Conservation (phyloP, 345 rosid species). For the Gossypium longicalyx region DNA sequence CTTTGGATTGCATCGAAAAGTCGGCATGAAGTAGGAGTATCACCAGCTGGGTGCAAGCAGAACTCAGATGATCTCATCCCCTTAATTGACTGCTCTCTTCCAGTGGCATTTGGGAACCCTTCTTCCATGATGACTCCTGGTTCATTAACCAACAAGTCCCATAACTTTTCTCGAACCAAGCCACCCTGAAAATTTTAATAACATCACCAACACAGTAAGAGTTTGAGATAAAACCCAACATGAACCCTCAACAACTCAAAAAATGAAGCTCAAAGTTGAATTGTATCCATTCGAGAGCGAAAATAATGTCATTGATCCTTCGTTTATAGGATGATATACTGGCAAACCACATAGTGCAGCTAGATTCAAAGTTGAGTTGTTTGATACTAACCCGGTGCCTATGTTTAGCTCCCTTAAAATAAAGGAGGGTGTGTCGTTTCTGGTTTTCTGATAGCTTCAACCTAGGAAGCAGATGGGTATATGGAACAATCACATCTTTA, state of each 20-base stretch:
- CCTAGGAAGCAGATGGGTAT: slow-evolving; percentile 78
- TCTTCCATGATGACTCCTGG: slow-evolving; percentile 71
- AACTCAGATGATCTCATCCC: slow-evolving; percentile 92
- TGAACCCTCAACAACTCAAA: slow-evolving; percentile 1
- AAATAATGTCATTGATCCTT: not conserved
- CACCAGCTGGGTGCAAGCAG: slow-evolving; percentile 97
- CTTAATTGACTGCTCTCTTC: slow-evolving; percentile 76
- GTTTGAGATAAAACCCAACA: not conserved
- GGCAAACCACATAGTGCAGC: not conserved
- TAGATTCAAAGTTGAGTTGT: not conserved
- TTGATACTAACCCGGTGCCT: slow-evolving; percentile 62
- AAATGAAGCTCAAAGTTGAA: not conserved
- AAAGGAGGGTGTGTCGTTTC: slow-evolving; percentile 70
- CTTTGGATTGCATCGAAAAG: slow-evolving; percentile 95
- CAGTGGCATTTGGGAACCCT: slow-evolving; percentile 95
- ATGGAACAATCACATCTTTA: slow-evolving; percentile 93
- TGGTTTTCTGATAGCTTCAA: slow-evolving; percentile 50
- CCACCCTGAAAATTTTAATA: slow-evolving; percentile 55
- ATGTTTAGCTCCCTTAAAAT: slow-evolving; percentile 94
- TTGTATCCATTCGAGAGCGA: not conserved
- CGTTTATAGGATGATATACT: not conserved
- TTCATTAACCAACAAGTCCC: slow-evolving; percentile 73
- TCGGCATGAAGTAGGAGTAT: slow-evolving; percentile 93
- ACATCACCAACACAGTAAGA: not conserved
- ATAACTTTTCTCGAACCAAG: slow-evolving; percentile 66